Base-by-base conservation (phyloP, 164 flowering plant species). In the Santalum album region DNA sequence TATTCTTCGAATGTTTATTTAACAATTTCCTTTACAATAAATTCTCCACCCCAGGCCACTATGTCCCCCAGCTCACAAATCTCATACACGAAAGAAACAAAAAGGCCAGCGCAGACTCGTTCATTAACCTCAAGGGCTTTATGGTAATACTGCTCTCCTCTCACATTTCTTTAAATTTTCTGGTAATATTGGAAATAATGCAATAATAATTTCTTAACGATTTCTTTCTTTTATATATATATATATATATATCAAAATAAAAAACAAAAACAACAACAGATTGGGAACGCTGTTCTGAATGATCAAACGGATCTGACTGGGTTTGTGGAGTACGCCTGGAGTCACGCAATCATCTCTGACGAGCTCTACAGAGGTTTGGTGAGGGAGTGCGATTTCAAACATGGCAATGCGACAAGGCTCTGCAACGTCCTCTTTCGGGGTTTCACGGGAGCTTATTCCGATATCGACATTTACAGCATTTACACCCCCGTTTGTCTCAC, bases 331-430 rank as follows among this genome's bases (percentile, higher is more conserved):
- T 81, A 65, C 46, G 83, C 84, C 1, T 84, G 90, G 86, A 77
- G 75, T 35, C 90, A 84, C 15, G 83, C 83, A 0, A 64, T 84
- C 15, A 79, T 84, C 17, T 84, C 90, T 0, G 90, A 84, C 56
- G 57, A 72, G 23, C 64, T 78, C 11, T 61, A 81, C 61, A 32
- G 54, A 17, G 60, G 17, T 24, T 53, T 84, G 10, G 26, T 51
- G 19, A 72, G 59, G 63, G 72, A 72, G 21, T 84, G 90, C 46
- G 61, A 64, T 52, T 69, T 77, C 53, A 34, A 19, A 0, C 2
- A 21, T 57, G 36, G 40, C 7, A 62, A 55, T 38, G 57, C 50
- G 29, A 60, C 78, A 1, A 21, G 0, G 0, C 14, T 16, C 2
- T 80, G 89, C 54, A 2, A 0, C 25, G 6, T 3, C 9, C 50